Evolutionary conservation across 1,284 basidiomycete genomes (phyloP).

Genomic region (Singerocomus inundabilis): DNA sequence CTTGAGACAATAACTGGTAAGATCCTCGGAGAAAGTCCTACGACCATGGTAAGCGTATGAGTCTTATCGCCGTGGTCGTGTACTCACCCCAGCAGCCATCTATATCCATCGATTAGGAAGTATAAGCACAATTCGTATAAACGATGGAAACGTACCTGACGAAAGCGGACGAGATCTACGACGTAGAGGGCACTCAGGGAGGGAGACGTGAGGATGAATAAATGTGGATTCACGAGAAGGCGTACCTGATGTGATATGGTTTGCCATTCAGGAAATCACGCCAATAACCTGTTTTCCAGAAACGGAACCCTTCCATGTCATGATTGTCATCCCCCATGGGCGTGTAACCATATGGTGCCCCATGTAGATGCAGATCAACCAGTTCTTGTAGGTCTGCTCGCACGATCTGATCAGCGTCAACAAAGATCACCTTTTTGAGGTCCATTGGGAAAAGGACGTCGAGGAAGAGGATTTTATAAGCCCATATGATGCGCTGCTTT

Average conservation of each 20-base stretch:
- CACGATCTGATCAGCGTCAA: constrained; percentile 97
- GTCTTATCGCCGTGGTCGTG: background rate
- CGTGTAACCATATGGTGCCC: constrained; percentile 91
- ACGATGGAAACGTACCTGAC: constrained; percentile 53
- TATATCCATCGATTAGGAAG: constrained; percentile 30
- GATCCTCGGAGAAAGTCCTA: constrained; percentile 88
- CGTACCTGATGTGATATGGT: constrained; percentile 91
- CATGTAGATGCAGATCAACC: constrained; percentile 86
- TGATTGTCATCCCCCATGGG: constrained; percentile 95
- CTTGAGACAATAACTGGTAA: constrained; percentile 91
- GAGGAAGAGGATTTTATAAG: constrained; percentile 99
- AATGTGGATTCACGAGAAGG: background rate
- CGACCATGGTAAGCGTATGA: constrained; percentile 1
- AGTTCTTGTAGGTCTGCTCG: constrained; percentile 93
- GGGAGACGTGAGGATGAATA: constrained; percentile 9
- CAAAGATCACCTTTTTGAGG: constrained; percentile 97
- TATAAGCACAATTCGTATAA: background rate
- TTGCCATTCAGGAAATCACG: constrained; percentile 76
- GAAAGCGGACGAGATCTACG: constrained; percentile 93
- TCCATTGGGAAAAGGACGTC: constrained; percentile 99
- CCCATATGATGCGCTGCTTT: constrained; percentile 98
- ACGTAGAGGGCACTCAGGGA: constrained; percentile 84
- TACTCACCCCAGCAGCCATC: constrained; percentile 78
- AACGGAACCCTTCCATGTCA: constrained; percentile 97
- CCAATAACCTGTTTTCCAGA: constrained; percentile 98